Conservation (phyloP, 225 moss, liverwort and hornwort species). For the Thuidium tamariscinum region DNA sequence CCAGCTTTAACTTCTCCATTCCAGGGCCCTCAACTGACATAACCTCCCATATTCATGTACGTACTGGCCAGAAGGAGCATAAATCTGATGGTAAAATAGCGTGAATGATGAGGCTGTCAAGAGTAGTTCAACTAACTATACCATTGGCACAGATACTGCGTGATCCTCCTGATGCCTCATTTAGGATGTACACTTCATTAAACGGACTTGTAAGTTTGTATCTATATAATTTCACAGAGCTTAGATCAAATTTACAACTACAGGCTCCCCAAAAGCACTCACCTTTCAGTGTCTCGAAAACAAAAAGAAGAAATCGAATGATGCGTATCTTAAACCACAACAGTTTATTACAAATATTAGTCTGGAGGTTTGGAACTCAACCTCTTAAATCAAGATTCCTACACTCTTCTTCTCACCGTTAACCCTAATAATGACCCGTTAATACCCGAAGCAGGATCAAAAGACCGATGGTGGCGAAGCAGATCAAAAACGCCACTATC, state of each 20-base stretch:
- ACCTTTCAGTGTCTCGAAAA: neutral
- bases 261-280: neutral
- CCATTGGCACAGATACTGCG: neutral
- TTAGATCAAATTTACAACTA: neutral
- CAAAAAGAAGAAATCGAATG: neutral
- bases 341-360: neutral
- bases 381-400: neutral
- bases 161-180: neutral
- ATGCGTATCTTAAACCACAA: neutral
- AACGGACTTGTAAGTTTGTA: neutral
- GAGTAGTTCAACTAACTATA: neutral
- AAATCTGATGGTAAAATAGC: neutral
- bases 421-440: neutral
- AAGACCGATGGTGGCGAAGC: too few relatives aligned
- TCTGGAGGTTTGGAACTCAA: neutral
- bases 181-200: neutral
- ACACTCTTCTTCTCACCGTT: neutral
- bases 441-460: neutral
- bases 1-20: neutral
- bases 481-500: neutral
- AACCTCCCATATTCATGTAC: neutral
- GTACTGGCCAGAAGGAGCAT: neutral
- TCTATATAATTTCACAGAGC: neutral
- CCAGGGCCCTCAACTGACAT: neutral
- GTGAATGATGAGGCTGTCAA: neutral